phyloP scores from a whole-genome alignment of 2,329 filamentous ascomycete species.

The Ascosphaera aggregata region DNA sequence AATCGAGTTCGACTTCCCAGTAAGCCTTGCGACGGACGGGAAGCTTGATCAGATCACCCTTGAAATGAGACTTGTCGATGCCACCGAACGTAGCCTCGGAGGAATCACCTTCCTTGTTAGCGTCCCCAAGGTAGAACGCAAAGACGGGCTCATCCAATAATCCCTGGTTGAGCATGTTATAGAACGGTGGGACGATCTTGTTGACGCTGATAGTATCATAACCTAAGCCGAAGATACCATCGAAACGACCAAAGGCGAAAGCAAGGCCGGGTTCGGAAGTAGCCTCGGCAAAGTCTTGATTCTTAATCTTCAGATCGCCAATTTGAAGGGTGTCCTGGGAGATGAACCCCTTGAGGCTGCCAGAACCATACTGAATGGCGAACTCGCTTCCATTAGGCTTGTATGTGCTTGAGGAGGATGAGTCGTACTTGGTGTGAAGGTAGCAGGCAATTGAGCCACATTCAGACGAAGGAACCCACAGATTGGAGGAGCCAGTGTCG shows the following conservation, averaged over 20 bases:
- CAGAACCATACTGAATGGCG: slow-evolving; percentile 87
- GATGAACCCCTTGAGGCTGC: slow-evolving; percentile 78
- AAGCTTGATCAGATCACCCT: slow-evolving; percentile 75
- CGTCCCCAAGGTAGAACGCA: slow-evolving; percentile 78
- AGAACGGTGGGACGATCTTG: slow-evolving; percentile 82
- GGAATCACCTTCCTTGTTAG: slow-evolving; percentile 43
- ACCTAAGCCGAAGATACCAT: slow-evolving; percentile 85
- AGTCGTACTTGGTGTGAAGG: slow-evolving; percentile 92
- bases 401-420: slow-evolving; percentile 67
- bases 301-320: slow-evolving; percentile 68
- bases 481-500: slow-evolving; percentile 95
- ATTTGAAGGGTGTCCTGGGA: slow-evolving; percentile 73
- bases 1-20: slow-evolving; percentile 95
- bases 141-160: slow-evolving; percentile 84
- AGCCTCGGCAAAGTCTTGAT: slow-evolving; percentile 89
- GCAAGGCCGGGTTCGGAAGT: slow-evolving; percentile 88
- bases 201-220: slow-evolving; percentile 97
- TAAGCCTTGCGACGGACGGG: slow-evolving; percentile 96
- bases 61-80: slow-evolving; percentile 57
- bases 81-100: slow-evolving; percentile 86
- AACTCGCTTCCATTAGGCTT: slow-evolving; percentile 85
- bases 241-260: slow-evolving; percentile 93
- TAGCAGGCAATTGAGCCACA: slow-evolving; percentile 97
- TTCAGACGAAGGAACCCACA: slow-evolving; percentile 83
- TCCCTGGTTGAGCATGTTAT: slow-evolving; percentile 79